These are phyloP conservation scores for Boletus sp. DNA, from an alignment of 768 basidiomycete species.

Conservation along the genomic window DNA sequence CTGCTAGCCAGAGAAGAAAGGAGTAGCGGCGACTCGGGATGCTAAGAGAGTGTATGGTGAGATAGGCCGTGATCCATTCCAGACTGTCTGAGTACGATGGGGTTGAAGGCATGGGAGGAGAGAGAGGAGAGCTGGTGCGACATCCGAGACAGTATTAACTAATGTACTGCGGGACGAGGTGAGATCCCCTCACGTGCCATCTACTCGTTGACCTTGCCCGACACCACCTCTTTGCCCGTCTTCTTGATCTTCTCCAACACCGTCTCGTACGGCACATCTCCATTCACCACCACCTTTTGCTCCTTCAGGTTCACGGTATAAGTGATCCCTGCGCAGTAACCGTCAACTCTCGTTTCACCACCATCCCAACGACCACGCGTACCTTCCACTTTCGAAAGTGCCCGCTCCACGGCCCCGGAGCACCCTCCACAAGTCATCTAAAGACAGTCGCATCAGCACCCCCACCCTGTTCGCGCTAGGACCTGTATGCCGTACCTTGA, in stretches of 20 bases:
- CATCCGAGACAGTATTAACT: neutral
- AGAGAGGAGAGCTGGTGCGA: neutral
- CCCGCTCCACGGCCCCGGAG: constrained; percentile 77
- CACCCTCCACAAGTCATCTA: constrained; percentile 89
- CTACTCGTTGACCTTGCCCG: constrained; percentile 37
- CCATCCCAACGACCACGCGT: neutral
- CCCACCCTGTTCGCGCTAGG: neutral
- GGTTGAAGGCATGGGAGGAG: constrained; percentile 37
- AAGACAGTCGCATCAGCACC: neutral
- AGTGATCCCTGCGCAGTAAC: constrained; percentile 19
- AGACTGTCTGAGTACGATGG: constrained; percentile 43
- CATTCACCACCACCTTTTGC: constrained; percentile 71
- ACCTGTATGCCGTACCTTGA: constrained; percentile 53
- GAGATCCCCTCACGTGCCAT: no score
- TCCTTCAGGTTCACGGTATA: constrained; percentile 63
- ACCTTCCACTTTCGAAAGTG: constrained; percentile 60
- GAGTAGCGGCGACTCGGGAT: constrained; percentile 50
- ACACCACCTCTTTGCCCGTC: constrained; percentile 84
- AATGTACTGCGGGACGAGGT: no score
- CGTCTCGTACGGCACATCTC: constrained; percentile 56
- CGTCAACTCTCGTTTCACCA: neutral
- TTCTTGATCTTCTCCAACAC: constrained; percentile 77
- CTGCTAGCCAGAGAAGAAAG: constrained; percentile 56
- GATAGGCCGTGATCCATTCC: constrained; percentile 55
- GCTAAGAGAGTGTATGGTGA: constrained; percentile 54